A percentile compares a stretch with the other conserved stretches of the same genome.
Evolutionary conservation across 257 asterid species (phyloP).

Genomic region (Fraxinus quadrangulata): DNA sequence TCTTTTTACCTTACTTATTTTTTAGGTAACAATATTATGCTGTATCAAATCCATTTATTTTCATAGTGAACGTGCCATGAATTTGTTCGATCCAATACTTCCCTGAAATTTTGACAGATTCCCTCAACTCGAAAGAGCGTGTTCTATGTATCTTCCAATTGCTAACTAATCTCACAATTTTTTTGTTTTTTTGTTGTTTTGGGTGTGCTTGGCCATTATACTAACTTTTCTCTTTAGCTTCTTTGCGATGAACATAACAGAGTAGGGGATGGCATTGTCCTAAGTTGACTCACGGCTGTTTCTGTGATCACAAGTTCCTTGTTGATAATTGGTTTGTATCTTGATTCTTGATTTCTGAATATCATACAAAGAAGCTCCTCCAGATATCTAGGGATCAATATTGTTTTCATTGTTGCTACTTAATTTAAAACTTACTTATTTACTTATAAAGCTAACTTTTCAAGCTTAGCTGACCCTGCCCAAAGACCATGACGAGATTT

Average conservation of each 20-base stretch:
- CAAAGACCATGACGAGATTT: conserved; percentile 22
- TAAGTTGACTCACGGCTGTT: no score
- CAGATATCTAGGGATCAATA: no score
- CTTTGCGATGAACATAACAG: no score
- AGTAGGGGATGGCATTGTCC: no score
- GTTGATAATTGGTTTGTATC: no score
- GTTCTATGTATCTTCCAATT: neutral
- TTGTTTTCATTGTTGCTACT: no score
- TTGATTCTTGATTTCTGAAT: no score
- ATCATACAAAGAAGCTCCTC: no score
- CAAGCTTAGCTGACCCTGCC: neutral
- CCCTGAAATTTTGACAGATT: neutral
- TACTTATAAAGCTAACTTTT: neutral
- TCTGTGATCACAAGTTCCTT: no score
- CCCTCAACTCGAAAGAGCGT: neutral
- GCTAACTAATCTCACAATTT: neutral
- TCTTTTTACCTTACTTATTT: neutral
- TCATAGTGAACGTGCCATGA: neutral
- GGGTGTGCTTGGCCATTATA: no score
- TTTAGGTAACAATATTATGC: neutral
- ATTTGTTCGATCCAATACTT: neutral
- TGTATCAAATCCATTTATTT: neutral
- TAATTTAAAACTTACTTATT: no score
- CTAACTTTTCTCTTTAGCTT: no score
- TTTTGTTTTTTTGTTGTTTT: neutral